phyloP scores from a whole-genome alignment of 768 basidiomycete species.

The Mycena vulgaris region DNA sequence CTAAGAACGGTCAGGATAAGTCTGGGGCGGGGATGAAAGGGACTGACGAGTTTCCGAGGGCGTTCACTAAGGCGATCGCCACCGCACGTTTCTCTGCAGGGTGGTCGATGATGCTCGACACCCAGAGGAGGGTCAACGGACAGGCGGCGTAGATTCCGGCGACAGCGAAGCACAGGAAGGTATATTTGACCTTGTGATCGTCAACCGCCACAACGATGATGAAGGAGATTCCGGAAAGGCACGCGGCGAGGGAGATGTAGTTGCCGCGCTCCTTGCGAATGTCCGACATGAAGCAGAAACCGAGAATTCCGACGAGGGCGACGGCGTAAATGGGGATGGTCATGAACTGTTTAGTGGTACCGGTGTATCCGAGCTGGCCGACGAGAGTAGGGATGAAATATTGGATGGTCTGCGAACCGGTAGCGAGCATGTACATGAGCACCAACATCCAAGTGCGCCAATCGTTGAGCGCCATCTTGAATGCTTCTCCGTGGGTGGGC shows the following conservation, averaged over 20 bases:
- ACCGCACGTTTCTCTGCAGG: constrained; percentile 45
- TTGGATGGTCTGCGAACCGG: constrained; percentile 35
- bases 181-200: constrained; percentile 46
- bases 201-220: constrained; percentile 50
- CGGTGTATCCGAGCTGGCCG: constrained; percentile 31
- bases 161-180: constrained; percentile 52
- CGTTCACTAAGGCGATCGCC: constrained; percentile 50
- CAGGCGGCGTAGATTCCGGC: constrained; percentile 47
- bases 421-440: constrained; percentile 38
- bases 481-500: constrained; percentile 22
- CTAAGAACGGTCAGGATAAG: background rate
- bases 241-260: constrained; percentile 32
- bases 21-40: background rate
- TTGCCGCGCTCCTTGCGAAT: constrained; percentile 35
- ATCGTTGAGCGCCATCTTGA: constrained; percentile 26
- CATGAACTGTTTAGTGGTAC: constrained; percentile 24
- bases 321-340: constrained; percentile 36
- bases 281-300: constrained; percentile 35
- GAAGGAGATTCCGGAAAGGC: constrained; percentile 32
- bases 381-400: constrained; percentile 36
- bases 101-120: constrained; percentile 29
- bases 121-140: constrained; percentile 27
- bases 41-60: constrained; percentile 43
- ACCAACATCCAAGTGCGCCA: constrained; percentile 30
- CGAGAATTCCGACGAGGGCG: constrained; percentile 28